A percentile compares a stretch with the other conserved stretches of the same genome.
Evolutionary conservation across 441 rosid genomes (phyloP).

Genomic region (Populus hybrid): DNA sequence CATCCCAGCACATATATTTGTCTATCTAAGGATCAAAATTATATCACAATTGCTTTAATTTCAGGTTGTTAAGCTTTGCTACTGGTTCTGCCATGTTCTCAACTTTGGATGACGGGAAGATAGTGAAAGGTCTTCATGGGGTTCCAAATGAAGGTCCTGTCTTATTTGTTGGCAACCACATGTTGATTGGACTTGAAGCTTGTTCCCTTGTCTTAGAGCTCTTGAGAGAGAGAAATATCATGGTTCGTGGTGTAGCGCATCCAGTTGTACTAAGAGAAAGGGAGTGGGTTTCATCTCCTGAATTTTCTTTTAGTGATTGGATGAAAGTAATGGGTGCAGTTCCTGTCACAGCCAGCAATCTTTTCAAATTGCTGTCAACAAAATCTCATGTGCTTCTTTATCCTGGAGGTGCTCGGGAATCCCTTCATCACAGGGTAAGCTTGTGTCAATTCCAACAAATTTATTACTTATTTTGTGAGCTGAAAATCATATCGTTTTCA

Average conservation of each 20-base stretch:
- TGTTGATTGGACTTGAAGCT: too few relatives aligned
- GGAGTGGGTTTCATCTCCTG: constrained; percentile 13
- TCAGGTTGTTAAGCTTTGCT: constrained; percentile 46
- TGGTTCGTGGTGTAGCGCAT: constrained; percentile 70
- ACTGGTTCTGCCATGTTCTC: constrained; percentile 24
- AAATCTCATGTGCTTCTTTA: constrained; percentile 82
- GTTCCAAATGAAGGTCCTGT: too few relatives aligned
- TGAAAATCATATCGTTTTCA: background rate
- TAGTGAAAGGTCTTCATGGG: too few relatives aligned
- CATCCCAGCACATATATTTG: background rate
- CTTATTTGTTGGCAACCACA: too few relatives aligned
- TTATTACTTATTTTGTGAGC: background rate
- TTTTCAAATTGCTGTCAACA: constrained; percentile 62
- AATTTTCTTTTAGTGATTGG: constrained; percentile 49
- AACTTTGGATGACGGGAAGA: too few relatives aligned
- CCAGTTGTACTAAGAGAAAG: constrained; percentile 42
- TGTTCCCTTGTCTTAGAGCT: constrained; percentile 19
- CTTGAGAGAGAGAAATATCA: constrained; percentile 55
- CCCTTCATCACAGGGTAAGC: constrained; percentile 73
- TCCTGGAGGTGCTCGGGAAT: constrained; percentile 90
- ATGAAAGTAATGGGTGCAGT: constrained; percentile 42
- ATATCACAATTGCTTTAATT: constrained; percentile 15
- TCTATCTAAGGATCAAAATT: background rate
- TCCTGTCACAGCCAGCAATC: constrained; percentile 63
- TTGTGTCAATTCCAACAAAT: background rate